Base-by-base conservation (phyloP, 2,329 filamentous ascomycete species). In the Catunica adiposa region DNA sequence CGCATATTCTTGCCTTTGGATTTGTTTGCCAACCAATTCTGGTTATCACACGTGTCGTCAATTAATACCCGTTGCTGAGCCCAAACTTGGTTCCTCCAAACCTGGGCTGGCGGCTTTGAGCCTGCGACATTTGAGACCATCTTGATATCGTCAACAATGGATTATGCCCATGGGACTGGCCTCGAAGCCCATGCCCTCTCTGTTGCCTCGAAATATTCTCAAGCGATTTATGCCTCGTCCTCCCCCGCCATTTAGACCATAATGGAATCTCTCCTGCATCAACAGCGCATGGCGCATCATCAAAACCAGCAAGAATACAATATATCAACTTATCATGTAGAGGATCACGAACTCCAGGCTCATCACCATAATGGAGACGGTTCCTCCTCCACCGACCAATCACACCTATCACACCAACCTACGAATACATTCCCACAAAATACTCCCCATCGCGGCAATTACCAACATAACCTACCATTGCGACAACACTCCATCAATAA, bases 121-220 rank as follows among this genome's bases (percentile, higher is more conserved):
- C 44, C 9, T 48, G 44, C 22, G 44, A 48, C 44, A 48, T 44
- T 53, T 40, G 15, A 17, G 23, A 25, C 20, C 38, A 42, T 4
- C 17, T 44, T 44, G 37, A 20, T n/a, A 38, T 38, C 50, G 52
- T 34, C 34, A 53, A 58, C 53, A 40, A 58, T 53, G 56, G 51
- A 53, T 48, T 37, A 48, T 42, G 51, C 42, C 38, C 50, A 42
- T 54, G 51, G 42, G 38, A 53, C 46, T 53, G 56, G 56, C 56
- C 53, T 58, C 53, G 53, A 58, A 48, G 53, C 56, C 56, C 54
- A 34, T 34, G 29, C 29, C 29, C 50, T 53, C 38, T 58, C 56
- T 48, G 47, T 53, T 31, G 56, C 56, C 53, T 58, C 34, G 51
- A 22, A 40, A 17, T 47, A 46, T 44, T 17, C 2, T 44, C 29